Percentiles rank a stretch among this genome's conserved stretches.
phyloP scores from a whole-genome alignment of 2,329 filamentous ascomycete genomes.

The Esteya vermicola region DNA sequence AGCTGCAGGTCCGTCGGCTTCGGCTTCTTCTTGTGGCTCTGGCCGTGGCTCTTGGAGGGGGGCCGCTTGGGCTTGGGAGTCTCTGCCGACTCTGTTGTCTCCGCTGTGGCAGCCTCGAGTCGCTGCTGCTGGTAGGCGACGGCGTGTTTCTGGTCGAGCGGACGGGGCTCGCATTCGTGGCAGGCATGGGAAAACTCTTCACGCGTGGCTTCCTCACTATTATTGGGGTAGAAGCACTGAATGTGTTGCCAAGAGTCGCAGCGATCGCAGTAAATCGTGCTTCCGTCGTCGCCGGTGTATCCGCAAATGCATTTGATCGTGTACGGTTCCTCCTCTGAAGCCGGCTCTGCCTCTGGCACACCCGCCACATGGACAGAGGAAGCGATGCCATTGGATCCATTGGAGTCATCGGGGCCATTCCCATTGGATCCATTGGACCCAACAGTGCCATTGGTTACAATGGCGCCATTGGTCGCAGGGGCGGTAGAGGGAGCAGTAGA shows the following conservation, averaged over 20 bases:
- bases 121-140: conserved; percentile 54
- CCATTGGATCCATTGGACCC: too few species aligned
- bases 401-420: too few species aligned
- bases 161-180: conserved; percentile 70
- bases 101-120: conserved; percentile 28
- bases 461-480: neutral
- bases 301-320: conserved; percentile 97
- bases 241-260: conserved; percentile 99
- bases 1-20: conserved; percentile 55
- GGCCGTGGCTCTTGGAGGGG: conserved; percentile 54
- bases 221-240: conserved; percentile 77
- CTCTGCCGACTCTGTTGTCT: conserved; percentile 32
- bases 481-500: neutral
- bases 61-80: conserved; percentile 64
- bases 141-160: conserved; percentile 60
- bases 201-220: conserved; percentile 57
- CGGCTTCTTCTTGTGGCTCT: conserved; percentile 64
- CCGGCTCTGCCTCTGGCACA: conserved; percentile 29
- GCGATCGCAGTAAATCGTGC: conserved; percentile 88
- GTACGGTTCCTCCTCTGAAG: conserved; percentile 66
- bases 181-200: conserved; percentile 70
- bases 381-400: neutral
- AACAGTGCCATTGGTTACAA: neutral
- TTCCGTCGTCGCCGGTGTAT: conserved; percentile 89
- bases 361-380: neutral